Evolutionary conservation across 2,329 filamentous ascomycete genomes (phyloP), one percentile per base, ranked within the genome.

Genomic region (Calonectria fujianensis): DNA sequence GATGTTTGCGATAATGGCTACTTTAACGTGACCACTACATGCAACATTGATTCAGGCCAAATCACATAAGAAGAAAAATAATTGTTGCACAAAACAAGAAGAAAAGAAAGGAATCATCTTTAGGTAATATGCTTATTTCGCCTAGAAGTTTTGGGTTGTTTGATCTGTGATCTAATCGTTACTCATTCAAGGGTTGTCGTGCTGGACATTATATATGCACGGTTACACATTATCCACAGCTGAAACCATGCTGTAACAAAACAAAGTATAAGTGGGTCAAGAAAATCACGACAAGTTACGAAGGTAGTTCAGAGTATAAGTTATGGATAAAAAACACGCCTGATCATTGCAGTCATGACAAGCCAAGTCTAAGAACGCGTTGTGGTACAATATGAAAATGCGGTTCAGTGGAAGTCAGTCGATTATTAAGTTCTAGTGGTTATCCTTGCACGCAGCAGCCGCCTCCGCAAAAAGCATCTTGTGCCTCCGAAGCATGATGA

Each of bases 361-460:
- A 39, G 61, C 61, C 24, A 35, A 20, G 39, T 20, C 41, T 65
- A 65, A n/a, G 18, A n/a, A 45, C n/a, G 4, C 16, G 18, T 24
- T 48, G 14, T 41, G 27, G n/a, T 27, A 41, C 50, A n/a, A 37
- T 29, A 35, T 37, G 41, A 20, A 13, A 24, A 24, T 18, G 48
- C 41, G 45, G 70, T 72, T 73, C 74, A 78, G 78, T 80, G 80
- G 81, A 85, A 84, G 77, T 83, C 83, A 85, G 79, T 85, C 84
- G 82, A 86, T 86, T 86, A 86, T 86, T 86, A 86, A 86, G 84
- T 85, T 85, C 84, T 86, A 86, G 81, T 82, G 79, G 84, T 84
- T 82, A 80, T 81, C 80, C 79, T 80, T 79, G 77, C 73, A 79
- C 76, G 78, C 79, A 80, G 74, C 76, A 78, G 75, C 72, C 75